Base-by-base conservation (phyloP, 1,284 basidiomycete genomes). In the Phaffia rhodozyma region DNA sequence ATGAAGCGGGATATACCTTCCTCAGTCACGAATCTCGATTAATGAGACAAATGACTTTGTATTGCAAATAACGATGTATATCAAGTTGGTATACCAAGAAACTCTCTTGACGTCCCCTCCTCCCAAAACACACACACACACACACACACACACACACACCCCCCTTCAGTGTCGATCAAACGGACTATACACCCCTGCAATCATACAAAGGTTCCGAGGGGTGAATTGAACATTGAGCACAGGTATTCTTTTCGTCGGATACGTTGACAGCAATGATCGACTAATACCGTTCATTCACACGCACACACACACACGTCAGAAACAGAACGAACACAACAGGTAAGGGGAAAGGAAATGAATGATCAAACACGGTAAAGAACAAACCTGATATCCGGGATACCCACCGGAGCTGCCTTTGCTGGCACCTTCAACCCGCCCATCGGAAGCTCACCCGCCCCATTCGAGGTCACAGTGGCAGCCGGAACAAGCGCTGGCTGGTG, bases 181-280 rank as follows among this genome's bases (percentile, higher is more conserved):
- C 32, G 63, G 59, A 11, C 43, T 50, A 43, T 58, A 58, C 16
- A 61, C 51, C 9, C 61, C 63, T 7, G 63, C 58, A n/a, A 56
- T 50, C 38, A 65, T 23, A 48, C 54, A 94, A 49, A 98, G 80
- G 75, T 98, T 98, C 32, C 94, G 83, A 27, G 91, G 84, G 9
- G 94, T 97, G 71, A 97, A 94, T 69, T 96, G 90, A 16, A 94
- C 86, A 71, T 93, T 87, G 56, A 85, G 83, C 67, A 97, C 83
- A 0, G 94, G 91, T 49, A 96, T 97, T 65, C 91, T 83, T 78
- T 97, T 98, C 29, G 96, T 98, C 5, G 88, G 86, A 75, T 92
- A 94, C 0, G 92, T 94, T 1, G 88, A 81, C 1, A 98, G 77
- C 56, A 97, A 80, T 74, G 97, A 94, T n/a, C 82, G 79, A 16